Evolutionary conservation across 2,329 filamentous ascomycete species (phyloP), one percentile per base, ranked within the genome.

Genomic region (Monosporascus ibericus): DNA sequence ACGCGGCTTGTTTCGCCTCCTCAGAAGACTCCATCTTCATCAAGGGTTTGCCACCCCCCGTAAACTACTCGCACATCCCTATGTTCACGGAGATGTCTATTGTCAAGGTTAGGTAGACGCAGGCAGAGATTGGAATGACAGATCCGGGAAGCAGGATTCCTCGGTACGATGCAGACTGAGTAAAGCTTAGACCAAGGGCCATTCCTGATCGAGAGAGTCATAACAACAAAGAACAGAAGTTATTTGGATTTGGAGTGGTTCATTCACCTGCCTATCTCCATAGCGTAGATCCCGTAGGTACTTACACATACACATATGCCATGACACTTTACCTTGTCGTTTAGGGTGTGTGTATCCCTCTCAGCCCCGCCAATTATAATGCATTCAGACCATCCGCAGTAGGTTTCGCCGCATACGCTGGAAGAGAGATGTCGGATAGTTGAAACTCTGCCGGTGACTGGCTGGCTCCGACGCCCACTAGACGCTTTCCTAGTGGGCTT

Each of bases 361-460:
- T 20, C 5, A 3, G n/a, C 14, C 6, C 14, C 5, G 3, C 53
- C 55, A 57, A 54, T 51, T 44, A 47, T 49, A 48, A 49, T 47
- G 48, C 53, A 54, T 53, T 54, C 48, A 51, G 51, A 48, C 48
- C 34, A 44, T 55, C 44, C 54, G 52, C 52, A 52, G 58, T 39
- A 47, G 48, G 48, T 50, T 38, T 51, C 52, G 54, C 44, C 39
- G 47, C 54, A 54, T 58, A 50, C 40, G 48, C 49, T 57, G 54
- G 51, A 44, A 24, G 40, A 24, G 20, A 15, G 20, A 44, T 15
- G 14, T 15, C 9, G 14, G 40, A 53, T 20, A 11, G 15, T 44
- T 24, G 30, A 47, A 24, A 24, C 24, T 51, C 37, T 25, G 42
- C 24, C 22, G 38, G 15, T 48, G 50, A 44, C 34, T 37, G 44